Base-by-base conservation (phyloP, 2,329 filamentous ascomycete genomes). In the Phymatotrichopsis omnivora region DNA sequence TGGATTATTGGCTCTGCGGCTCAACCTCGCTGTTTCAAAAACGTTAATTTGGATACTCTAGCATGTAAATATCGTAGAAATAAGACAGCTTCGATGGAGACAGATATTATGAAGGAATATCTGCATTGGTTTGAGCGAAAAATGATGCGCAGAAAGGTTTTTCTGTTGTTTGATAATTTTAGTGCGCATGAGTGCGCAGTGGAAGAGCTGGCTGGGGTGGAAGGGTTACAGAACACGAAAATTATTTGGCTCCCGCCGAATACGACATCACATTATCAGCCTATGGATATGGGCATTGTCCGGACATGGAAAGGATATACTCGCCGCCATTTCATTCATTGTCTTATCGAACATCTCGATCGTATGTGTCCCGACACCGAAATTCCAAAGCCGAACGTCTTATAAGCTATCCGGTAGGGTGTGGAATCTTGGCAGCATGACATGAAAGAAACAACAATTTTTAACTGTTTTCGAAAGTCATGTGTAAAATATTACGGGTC, bases 41-140 rank as follows among this genome's bases (percentile, higher is more conserved):
- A 38, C 22, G 29, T 38, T 24, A 38, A n/a, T 38, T 17, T 23
- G 14, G 17, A 5, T 5, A 8, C 35, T 7, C 35, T 38, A 27
- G 35, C 8, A 12, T 38, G 23, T 14, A 14, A 38, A 5, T 38
- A 38, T 38, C n/a, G 22, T 14, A 27, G 3, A 17, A 38, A 38
- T 25, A 24, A 27, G 29, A 27, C 25, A 12, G 35, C 19, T 7
- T 38, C n/a, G 22, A 28, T 38, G 35, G 29, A 38, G 22, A 16
- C 35, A 38, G 35, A 38, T 38, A 38, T 38, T 38, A 38, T 38
- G 12, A 27, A 25, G 19, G 35, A 25, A 25, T 38, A 25, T 25
- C n/a, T 38, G 10, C 7, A 7, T 11, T 38, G 35, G 35, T 38
- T 38, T 38, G 35, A 38, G 17, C 16, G 22, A n/a, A 38, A 25